Conservation (phyloP, 2,329 filamentous ascomycete species). For the Periconia sp. region DNA sequence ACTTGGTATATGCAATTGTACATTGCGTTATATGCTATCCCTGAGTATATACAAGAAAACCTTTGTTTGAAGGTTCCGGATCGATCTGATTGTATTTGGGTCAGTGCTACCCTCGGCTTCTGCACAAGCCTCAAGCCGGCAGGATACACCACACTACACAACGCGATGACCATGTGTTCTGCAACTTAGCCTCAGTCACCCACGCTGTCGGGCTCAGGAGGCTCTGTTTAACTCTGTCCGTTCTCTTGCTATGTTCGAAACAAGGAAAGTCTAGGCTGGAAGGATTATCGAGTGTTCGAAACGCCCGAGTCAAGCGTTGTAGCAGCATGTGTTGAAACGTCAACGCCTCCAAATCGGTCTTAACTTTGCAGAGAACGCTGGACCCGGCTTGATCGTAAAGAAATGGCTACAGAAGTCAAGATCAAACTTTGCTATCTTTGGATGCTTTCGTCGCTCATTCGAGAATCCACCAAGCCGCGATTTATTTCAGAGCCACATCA, state of each 20-base stretch:
- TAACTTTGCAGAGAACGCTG: background rate
- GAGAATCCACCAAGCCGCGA: no score
- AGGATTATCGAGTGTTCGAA: constrained; percentile 14
- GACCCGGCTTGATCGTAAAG: background rate
- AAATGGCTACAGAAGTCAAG: background rate
- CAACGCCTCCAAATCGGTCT: constrained; percentile 11
- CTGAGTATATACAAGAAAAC: no score
- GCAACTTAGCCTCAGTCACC: background rate
- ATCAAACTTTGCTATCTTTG: background rate
- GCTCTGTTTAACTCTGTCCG: background rate
- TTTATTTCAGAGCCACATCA: no score
- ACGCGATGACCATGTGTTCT: background rate
- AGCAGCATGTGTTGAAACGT: constrained; percentile 23
- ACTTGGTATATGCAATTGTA: no score
- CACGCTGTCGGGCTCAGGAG: background rate
- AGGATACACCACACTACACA: background rate
- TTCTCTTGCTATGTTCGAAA: constrained; percentile 7
- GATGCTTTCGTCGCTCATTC: background rate
- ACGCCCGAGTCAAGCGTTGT: constrained; percentile 10
- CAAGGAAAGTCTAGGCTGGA: constrained; percentile 5
- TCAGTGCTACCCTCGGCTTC: no score
- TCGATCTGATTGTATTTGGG: no score
- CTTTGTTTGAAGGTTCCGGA: no score
- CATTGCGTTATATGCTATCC: no score
- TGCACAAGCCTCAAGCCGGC: no score